A percentile compares a stretch with the other conserved stretches of the same genome.
Conservation (phyloP, 1,139 yeast genomes). For the Debaryomycetaceae sp. region DNA sequence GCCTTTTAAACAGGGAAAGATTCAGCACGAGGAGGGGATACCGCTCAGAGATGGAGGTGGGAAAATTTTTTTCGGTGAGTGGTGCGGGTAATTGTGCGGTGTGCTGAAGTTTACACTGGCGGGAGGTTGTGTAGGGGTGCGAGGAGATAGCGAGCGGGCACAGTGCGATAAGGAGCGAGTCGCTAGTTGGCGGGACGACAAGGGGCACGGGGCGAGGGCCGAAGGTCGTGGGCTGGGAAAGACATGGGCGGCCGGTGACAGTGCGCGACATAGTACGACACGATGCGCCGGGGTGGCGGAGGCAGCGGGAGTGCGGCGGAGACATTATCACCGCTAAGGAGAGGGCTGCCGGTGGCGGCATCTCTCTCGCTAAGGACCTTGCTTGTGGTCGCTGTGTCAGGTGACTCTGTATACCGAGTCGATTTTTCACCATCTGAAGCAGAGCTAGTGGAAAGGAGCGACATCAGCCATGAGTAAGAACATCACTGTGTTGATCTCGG, state of each 20-base stretch:
- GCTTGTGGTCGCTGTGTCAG: background rate
- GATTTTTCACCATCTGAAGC: background rate
- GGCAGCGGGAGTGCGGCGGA: too few relatives aligned
- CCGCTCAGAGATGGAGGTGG: conserved; percentile 8
- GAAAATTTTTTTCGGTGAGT: conserved; percentile 11
- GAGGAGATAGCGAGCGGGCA: too few relatives aligned
- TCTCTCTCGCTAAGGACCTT: background rate
- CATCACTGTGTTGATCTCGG: conserved; percentile 83
- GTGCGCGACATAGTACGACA: too few relatives aligned
- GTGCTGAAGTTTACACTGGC: conserved; percentile 13
- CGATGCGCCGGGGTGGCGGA: too few relatives aligned
- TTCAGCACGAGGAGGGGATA: conserved; percentile 19
- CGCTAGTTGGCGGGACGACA: background rate
- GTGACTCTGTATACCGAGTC: background rate
- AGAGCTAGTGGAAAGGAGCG: background rate
- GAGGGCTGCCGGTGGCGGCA: too few relatives aligned
- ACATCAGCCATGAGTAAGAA: conserved; percentile 8
- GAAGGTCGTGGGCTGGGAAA: too few relatives aligned
- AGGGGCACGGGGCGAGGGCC: too few relatives aligned
- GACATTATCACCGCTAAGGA: too few relatives aligned
- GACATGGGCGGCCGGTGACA: too few relatives aligned
- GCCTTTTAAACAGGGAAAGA: conserved; percentile 6
- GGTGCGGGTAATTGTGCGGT: conserved; percentile 14
- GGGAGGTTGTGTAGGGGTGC: too few relatives aligned
- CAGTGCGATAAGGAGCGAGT: background rate